A percentile compares a stretch with the other conserved stretches of the same genome.
Evolutionary conservation across 176 grass and related monocot species (phyloP).

Genomic region (Carex kokanica): DNA sequence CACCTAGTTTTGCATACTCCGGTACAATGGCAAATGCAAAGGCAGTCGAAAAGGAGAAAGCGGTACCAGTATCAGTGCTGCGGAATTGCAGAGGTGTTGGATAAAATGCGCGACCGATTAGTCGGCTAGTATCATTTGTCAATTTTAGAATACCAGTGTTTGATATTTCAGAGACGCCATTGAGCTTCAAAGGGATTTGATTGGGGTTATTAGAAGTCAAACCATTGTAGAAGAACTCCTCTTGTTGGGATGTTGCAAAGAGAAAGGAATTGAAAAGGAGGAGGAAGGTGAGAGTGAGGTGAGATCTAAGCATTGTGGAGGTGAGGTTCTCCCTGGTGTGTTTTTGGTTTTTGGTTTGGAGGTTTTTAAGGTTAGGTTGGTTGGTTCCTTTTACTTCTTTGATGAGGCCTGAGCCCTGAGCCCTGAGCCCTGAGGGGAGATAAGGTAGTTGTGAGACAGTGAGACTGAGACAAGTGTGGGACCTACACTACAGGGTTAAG

Average conservation of each 20-base stretch:
- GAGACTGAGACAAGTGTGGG: neutral
- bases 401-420: no score
- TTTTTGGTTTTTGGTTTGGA: neutral
- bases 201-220: conserved; percentile 43
- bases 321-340: neutral
- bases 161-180: conserved; percentile 56
- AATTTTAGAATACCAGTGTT: conserved; percentile 46
- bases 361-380: neutral
- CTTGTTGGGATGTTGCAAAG: conserved; percentile 15
- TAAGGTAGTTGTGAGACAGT: neutral
- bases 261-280: conserved; percentile 5
- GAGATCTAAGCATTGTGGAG: conserved; percentile 17
- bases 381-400: neutral
- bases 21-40: conserved; percentile 78
- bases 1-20: conserved; percentile 49
- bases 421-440: no score
- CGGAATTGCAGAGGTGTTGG: conserved; percentile 40
- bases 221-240: conserved; percentile 59
- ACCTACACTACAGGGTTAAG: no score
- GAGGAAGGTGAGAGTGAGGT: conserved; percentile 12
- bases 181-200: conserved; percentile 26
- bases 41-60: conserved; percentile 69
- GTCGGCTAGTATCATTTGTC: conserved; percentile 53
- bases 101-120: conserved; percentile 72
- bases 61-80: conserved; percentile 31